These are phyloP conservation scores for Exophiala alcalophila DNA, from an alignment of 2,329 filamentous ascomycete species.

Conservation along the genomic window DNA sequence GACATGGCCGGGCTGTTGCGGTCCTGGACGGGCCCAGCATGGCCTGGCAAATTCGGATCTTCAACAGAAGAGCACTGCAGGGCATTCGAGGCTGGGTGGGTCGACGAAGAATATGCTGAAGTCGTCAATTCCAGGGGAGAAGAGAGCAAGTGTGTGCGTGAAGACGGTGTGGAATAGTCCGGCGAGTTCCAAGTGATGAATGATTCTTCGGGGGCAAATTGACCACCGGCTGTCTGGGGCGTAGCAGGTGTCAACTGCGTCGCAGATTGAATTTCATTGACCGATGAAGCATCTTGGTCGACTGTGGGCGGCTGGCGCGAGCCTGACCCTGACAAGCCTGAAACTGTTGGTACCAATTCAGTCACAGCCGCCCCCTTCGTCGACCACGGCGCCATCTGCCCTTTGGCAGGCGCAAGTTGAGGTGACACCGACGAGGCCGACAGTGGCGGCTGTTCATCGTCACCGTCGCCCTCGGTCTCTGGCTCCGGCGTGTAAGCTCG, in stretches of 20 bases:
- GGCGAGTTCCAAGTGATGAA: slow-evolving; percentile 12
- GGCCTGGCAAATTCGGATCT: slow-evolving; percentile 8
- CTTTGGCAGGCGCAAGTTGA: too few species aligned
- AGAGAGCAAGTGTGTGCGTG: slow-evolving; percentile 6
- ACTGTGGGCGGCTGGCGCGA: too few species aligned
- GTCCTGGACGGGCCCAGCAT: slow-evolving; percentile 13
- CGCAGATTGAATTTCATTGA: too few species aligned
- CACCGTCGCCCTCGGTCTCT: slow-evolving; percentile 17
- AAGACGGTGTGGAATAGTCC: neutral
- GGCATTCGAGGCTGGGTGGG: slow-evolving; percentile 1
- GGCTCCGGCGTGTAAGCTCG: slow-evolving; percentile 27
- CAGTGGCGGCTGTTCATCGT: slow-evolving; percentile 6
- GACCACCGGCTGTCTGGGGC: slow-evolving; percentile 2
- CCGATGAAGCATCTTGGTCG: too few species aligned
- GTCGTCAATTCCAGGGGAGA: slow-evolving; percentile 7
- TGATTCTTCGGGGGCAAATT: slow-evolving; percentile 9
- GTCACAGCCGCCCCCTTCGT: too few species aligned
- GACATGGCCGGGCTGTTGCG: slow-evolving; percentile 3
- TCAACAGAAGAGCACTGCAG: slow-evolving; percentile 1
- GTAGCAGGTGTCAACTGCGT: slow-evolving; percentile 14
- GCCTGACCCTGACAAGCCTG: slow-evolving; percentile 5
- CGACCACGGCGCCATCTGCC: too few species aligned
- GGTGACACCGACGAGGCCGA: too few species aligned
- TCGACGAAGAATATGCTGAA: slow-evolving; percentile 4
- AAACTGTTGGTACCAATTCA: too few species aligned